Evolutionary conservation across 345 rosid genomes (phyloP).

Genomic region (Acer negundo): DNA sequence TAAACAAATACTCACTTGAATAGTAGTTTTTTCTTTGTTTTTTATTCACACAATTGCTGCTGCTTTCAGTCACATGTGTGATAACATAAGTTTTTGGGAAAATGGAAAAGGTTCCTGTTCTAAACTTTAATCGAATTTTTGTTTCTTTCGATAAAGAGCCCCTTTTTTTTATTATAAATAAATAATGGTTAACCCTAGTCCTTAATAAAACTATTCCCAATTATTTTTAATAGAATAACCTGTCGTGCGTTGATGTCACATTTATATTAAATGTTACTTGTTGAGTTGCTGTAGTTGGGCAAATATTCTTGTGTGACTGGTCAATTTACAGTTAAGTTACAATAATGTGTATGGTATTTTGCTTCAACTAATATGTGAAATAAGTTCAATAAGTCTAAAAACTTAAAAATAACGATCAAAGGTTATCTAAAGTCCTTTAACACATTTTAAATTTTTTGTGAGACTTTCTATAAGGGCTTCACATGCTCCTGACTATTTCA

Average conservation of each 20-base stretch:
- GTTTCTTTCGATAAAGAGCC: neutral
- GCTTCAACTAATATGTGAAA: neutral
- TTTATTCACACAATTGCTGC: conserved; percentile 3
- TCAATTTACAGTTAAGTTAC: neutral
- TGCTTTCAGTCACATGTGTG: conserved; percentile 8
- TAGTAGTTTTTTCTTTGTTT: conserved; percentile 6
- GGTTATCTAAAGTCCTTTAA: neutral
- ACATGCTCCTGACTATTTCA: neutral
- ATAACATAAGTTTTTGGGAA: neutral
- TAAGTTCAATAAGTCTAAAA: neutral
- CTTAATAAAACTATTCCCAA: neutral
- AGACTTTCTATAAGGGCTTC: neutral
- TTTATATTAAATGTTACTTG: neutral
- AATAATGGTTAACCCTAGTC: neutral
- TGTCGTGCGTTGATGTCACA: neutral
- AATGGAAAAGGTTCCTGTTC: neutral
- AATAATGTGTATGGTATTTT: conserved; percentile 2
- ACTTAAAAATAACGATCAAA: neutral
- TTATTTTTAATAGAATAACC: neutral
- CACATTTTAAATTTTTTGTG: neutral
- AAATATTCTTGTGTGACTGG: neutral
- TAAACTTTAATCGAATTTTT: neutral
- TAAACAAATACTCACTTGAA: conserved; percentile 3
- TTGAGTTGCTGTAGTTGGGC: neutral
- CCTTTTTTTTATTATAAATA: neutral